A percentile compares a stretch with the other conserved stretches of the same genome.
phyloP scores from a whole-genome alignment of 2,329 filamentous ascomycete species.

The Stachybotrys elegans region DNA sequence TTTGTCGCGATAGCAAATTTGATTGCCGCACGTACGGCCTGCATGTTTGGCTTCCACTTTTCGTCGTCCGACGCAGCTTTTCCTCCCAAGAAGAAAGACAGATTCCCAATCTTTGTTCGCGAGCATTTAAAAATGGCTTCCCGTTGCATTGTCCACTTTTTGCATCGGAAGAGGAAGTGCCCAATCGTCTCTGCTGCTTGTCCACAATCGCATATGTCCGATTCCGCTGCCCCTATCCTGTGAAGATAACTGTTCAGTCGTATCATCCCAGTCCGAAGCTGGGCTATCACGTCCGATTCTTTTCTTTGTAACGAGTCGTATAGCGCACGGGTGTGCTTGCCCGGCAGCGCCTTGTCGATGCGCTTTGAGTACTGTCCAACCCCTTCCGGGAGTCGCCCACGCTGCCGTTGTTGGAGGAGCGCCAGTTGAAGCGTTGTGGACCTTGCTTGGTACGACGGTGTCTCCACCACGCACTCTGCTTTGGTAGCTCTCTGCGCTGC shows the following conservation, averaged over 20 bases:
- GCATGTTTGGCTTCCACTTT: constrained; percentile 22
- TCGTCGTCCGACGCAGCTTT: constrained; percentile 14
- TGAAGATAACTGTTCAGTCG: no score
- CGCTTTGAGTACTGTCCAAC: constrained; percentile 8
- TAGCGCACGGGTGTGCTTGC: constrained; percentile 5
- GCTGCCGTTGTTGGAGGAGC: not conserved
- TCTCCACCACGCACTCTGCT: not conserved
- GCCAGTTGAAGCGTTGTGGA: constrained; percentile 2
- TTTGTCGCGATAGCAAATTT: constrained; percentile 21
- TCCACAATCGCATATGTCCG: no score
- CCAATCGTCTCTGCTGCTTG: no score
- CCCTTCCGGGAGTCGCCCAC: constrained; percentile 3
- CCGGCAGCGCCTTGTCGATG: constrained; percentile 7
- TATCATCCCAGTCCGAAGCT: constrained; percentile 8
- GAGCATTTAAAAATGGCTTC: no score
- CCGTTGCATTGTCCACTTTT: no score
- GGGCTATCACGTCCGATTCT: constrained; percentile 4
- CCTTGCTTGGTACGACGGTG: constrained; percentile 1
- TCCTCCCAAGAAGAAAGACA: constrained; percentile 12
- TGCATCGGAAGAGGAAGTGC: no score
- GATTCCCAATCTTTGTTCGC: no score
- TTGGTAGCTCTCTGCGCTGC: constrained; percentile 1
- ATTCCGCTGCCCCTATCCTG: no score
- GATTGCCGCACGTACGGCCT: constrained; percentile 21
- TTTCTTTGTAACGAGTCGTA: constrained; percentile 3